Base-by-base conservation (phyloP, 75 land plant species). In the Sequoia sempervirens region DNA sequence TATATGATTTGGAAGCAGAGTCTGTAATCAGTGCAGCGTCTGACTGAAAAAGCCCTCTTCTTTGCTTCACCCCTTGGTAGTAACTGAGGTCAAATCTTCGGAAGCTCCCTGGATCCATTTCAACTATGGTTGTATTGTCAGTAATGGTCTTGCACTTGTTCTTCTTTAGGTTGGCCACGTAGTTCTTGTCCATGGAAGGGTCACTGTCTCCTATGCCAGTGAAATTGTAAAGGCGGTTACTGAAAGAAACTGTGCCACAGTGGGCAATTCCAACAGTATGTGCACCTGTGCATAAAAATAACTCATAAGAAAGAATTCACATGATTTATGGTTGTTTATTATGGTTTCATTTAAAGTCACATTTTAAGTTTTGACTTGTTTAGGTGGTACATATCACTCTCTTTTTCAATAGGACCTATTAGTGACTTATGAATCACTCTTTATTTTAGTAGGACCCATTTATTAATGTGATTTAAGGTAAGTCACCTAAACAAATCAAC, bases 161-260 rank as follows among this genome's bases (percentile, higher is more conserved):
- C 3, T 37, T 32, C 20, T 40, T 64, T 6, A 83, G 79, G 23
- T 70, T 12, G 18, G 75, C 84, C 13, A 79, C 84, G 23, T 36
- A 83, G 4, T 18, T 5, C 18, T 37, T 4, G 46, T 88, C 88
- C 81, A 88, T 17, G n/a, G 52, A 41, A 1, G 89, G 89, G 72
- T 88, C 89, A 15, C 82, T 53, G 23, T 56, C 61, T 18, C 89
- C 88, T 13, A 47, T 88, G 30, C 89, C 88, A 1, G 7, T 34
- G 56, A 88, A 86, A 56, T 88, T 84, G 83, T 82, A 88, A 74
- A 88, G 85, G 11, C 89, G 32, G 79, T 72, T 46, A 2, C 54
- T 79, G 23, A 88, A 83, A 46, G 61, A 86, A 46, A 4, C 45
- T 7, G 50, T 0, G 15, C 11, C 11, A 53, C 86, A 85, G 52